These are phyloP conservation scores for Leccinellum luteum DNA, from an alignment of 768 basidiomycete species.

Conservation along the genomic window DNA sequence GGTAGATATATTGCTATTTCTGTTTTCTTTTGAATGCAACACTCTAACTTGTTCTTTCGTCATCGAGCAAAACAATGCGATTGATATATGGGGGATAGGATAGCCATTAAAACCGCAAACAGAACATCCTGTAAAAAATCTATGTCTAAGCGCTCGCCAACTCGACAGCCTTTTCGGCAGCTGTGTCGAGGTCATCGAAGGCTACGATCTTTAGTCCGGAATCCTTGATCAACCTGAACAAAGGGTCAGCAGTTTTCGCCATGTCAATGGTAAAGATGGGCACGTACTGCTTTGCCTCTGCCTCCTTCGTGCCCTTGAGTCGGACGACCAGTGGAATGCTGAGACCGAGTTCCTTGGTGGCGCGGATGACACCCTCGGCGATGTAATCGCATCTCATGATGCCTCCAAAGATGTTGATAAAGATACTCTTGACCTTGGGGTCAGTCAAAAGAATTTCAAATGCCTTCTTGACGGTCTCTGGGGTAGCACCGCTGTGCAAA, in stretches of 20 bases:
- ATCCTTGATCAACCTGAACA: conserved; percentile 80
- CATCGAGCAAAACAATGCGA: neutral
- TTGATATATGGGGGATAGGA: neutral
- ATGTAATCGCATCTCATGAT: conserved; percentile 99
- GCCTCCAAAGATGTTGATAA: conserved; percentile 97
- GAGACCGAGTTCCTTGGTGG: conserved; percentile 86
- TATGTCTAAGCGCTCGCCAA: conserved; percentile 50
- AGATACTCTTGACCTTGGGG: conserved; percentile 94
- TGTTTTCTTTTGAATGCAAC: conserved; percentile 23
- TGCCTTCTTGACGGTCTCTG: conserved; percentile 99
- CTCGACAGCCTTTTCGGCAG: conserved; percentile 77
- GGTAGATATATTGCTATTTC: conserved; percentile 35
- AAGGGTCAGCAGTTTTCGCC: conserved; percentile 4
- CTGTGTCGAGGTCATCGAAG: conserved; percentile 91
- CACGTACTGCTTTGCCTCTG: conserved; percentile 89
- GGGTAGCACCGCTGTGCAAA: conserved; percentile 81
- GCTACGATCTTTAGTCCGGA: conserved; percentile 92
- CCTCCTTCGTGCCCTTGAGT: conserved; percentile 95
- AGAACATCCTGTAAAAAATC: conserved; percentile 13
- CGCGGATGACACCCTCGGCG: conserved; percentile 97
- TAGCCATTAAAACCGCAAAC: conserved; percentile 18
- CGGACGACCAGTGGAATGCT: conserved; percentile 89
- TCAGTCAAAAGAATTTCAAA: conserved; percentile 93
- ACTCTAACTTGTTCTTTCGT: conserved; percentile 17
- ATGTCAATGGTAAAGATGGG: neutral